Conservation (phyloP, 306 rosid species). For the Lupinus albus region DNA sequence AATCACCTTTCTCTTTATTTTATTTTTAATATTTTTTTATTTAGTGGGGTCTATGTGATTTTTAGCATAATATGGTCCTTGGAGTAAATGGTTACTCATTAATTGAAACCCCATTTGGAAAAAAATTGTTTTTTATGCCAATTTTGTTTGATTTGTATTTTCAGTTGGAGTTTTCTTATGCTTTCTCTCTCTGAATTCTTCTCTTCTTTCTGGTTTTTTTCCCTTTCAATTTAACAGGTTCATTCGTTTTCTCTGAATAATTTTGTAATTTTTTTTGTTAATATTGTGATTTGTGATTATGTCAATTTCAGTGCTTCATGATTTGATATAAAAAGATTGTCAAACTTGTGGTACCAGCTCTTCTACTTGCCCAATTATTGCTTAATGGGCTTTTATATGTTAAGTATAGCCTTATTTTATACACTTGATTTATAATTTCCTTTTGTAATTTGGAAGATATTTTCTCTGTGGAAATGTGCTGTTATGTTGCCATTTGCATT, state of each 20-base stretch:
- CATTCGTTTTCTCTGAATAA: conserved; percentile 7
- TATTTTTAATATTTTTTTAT: neutral
- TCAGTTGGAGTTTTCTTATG: conserved; percentile 33
- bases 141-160: conserved; percentile 17
- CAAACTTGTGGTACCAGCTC: neutral
- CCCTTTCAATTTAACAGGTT: neutral
- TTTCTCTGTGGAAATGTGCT: no score
- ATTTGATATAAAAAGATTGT: conserved; percentile 17
- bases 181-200: conserved; percentile 29
- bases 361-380: neutral
- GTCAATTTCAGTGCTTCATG: neutral
- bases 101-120: conserved; percentile 36
- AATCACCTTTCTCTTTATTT: neutral
- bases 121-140: conserved; percentile 29
- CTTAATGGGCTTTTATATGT: neutral
- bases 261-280: neutral
- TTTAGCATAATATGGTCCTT: conserved; percentile 20
- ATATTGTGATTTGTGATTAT: no score
- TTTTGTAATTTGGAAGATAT: no score
- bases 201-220: neutral
- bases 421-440: no score
- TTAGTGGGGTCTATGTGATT: conserved; percentile 6
- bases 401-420: no score
- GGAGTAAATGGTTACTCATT: conserved; percentile 28
- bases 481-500: no score